Evolutionary conservation across 2,329 filamentous ascomycete species (phyloP), one percentile per base, ranked within the genome.

Genomic region (Metarhizium humberi): DNA sequence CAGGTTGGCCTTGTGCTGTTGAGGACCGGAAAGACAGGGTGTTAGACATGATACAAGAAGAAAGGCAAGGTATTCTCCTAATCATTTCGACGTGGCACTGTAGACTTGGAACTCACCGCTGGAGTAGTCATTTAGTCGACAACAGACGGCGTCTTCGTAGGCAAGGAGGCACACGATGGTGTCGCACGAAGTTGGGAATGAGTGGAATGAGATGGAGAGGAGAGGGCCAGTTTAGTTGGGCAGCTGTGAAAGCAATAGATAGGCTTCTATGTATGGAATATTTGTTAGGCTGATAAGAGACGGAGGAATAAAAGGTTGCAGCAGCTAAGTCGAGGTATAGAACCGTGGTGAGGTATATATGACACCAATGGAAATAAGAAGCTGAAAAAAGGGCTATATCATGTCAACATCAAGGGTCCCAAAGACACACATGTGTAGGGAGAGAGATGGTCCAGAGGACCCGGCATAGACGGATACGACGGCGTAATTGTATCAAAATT

Each of bases 1-100:
- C 61, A 73, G 64, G 56, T 73, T 73, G 58, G 69, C 69, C 58
- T 68, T 70, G 60, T 71, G 69, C 70, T 72, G 60, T 54, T 20
- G 40, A 55, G 32, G 40, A 38, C 40, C 10, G 32, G 32, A 52
- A 43, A 8, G 29, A 51, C 46, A 29, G 6, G 6, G 11, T 3
- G 30, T 42, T 50, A 55, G 50, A 30, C 10, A 30, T 16, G 25
- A 18, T 51, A 4, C 30, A n/a, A 6, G 8, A 6, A 38, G 29
- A 30, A 49, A 32, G 30, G 29, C 14, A 14, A 8, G 20, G 18
- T 16, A 18, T 8, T 8, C 8, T n/a, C 16, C 4, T 32, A 30
- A 16, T 30, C 4, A 14, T 6, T 14, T 16, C 20, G 25, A n/a
- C 4, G 11, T 14, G 25, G 18, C 16, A 8, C 18, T 30, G n/a